Percentiles rank a stretch among this genome's conserved stretches.
These are phyloP conservation scores for Candida ortonii DNA, from an alignment of 805 yeast genomes.

Conservation along the genomic window DNA sequence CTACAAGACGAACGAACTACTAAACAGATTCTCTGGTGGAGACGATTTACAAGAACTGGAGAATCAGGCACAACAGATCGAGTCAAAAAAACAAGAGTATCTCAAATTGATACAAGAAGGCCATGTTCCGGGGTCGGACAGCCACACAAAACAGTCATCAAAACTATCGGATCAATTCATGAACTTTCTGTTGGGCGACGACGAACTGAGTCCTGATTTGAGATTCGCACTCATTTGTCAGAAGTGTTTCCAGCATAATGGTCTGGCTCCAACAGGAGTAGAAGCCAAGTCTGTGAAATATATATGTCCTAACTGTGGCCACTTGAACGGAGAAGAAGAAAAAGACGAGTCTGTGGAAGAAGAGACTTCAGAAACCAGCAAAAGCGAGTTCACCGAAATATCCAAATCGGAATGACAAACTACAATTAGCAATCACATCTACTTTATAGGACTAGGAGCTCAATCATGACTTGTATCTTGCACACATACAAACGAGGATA, in stretches of 20 bases:
- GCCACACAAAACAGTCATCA: constrained; percentile 12
- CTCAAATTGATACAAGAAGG: constrained; percentile 35
- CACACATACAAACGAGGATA: not conserved
- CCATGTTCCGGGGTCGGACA: constrained; percentile 13
- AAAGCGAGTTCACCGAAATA: constrained; percentile 9
- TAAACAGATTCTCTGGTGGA: constrained; percentile 59
- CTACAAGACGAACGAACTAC: constrained; percentile 68
- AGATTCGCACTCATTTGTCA: constrained; percentile 72
- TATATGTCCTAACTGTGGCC: constrained; percentile 65
- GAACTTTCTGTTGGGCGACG: constrained; percentile 54
- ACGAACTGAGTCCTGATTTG: constrained; percentile 56
- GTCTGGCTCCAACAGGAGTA: constrained; percentile 73
- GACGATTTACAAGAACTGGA: constrained; percentile 42
- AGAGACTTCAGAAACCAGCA: constrained; percentile 5
- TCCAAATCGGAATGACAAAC: constrained; percentile 1
- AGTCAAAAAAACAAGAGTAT: constrained; percentile 37
- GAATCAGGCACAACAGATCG: constrained; percentile 42
- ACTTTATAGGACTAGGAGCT: not conserved
- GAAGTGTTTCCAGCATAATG: constrained; percentile 69
- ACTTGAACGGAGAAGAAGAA: constrained; percentile 28
- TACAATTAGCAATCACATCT: constrained; percentile 3
- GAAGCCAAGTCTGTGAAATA: constrained; percentile 50
- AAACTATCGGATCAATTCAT: constrained; percentile 33
- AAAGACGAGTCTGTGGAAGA: constrained; percentile 3
- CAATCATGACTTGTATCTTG: not conserved